Base-by-base conservation (phyloP, 108 stramenopile species). In the Aureococcus anophagefferens region DNA sequence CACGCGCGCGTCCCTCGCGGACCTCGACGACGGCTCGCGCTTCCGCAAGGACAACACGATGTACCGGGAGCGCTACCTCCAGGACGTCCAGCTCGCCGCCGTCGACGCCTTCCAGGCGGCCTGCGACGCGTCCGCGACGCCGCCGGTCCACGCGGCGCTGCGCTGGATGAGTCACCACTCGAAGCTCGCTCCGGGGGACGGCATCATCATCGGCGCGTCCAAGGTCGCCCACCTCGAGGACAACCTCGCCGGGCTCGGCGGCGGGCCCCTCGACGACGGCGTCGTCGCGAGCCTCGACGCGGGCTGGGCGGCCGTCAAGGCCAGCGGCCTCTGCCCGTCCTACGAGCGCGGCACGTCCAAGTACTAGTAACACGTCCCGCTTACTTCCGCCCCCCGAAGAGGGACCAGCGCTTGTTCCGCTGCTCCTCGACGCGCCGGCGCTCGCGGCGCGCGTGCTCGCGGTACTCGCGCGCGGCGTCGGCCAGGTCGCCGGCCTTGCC, bases 111-210 rank as follows among this genome's bases (percentile, higher is more conserved):
- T 72, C 37, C 37, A 25, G 18, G 66, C 29, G 0, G 72, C 65
- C 25, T 66, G 65, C 45, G 66, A 31, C n/a, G 33, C n/a, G 44
- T 4, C 35, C 18, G 40, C 11, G 11, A n/a, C 66, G 64, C 4
- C 36, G 0, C 25, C 66, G 30, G 64, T 35, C 21, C 17, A 69
- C 0, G 79, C 79, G 0, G 75, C 79, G 15, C 37, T 80, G 0
- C 77, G 79, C 29, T 80, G 79, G 79, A 32, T 80, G 70, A 46
- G 37, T 32, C 77, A 80, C 46, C 79, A 80, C 32, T 79, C 78
- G 5, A 30, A 0, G 21, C 78, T 80, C 35, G 70, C 14, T 29
- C 17, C 62, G 35, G 64, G 36, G 25, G 72, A 72, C 34, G 66
- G 66, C 11, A n/a, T 72, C 40, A 72, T 72, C 65, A 28, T 72